Conservation (phyloP, 2,329 filamentous ascomycete genomes). For the Pseudocercospora crystallina region DNA sequence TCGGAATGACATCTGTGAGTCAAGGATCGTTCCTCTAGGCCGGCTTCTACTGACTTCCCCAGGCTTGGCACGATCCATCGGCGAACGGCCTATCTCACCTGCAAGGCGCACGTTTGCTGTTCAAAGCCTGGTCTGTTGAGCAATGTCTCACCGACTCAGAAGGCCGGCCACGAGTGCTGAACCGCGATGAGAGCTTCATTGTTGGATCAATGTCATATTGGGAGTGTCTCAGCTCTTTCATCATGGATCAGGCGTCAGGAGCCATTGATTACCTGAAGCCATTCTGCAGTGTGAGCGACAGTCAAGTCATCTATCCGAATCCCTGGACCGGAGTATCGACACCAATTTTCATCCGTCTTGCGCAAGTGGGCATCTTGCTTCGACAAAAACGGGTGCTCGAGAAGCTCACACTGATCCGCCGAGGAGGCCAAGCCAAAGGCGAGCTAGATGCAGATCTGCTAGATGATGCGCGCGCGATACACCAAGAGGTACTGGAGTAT, state of each 20-base stretch:
- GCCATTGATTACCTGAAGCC: slow-evolving; percentile 9
- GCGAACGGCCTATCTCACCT: slow-evolving; percentile 13
- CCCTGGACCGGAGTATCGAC: slow-evolving; percentile 18
- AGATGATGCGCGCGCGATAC: slow-evolving; percentile 5
- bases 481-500: slow-evolving; percentile 6
- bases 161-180: slow-evolving; percentile 3
- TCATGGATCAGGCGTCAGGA: slow-evolving; percentile 12
- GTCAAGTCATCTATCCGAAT: slow-evolving; percentile 14
- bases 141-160: slow-evolving; percentile 1
- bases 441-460: slow-evolving; percentile 2
- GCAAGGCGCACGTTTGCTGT: slow-evolving; percentile 12
- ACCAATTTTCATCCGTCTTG: slow-evolving; percentile 14
- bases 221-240: slow-evolving; percentile 19
- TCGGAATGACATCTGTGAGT: slow-evolving; percentile 17
- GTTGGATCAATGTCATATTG: slow-evolving; percentile 19
- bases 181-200: slow-evolving; percentile 19
- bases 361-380: slow-evolving; percentile 13
- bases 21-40: too few species aligned
- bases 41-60: background rate
- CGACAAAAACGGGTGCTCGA: slow-evolving; percentile 12
- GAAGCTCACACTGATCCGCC: slow-evolving; percentile 2
- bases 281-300: slow-evolving; percentile 8
- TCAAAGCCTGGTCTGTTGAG: slow-evolving; percentile 14
- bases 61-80: slow-evolving; percentile 15
- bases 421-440: background rate